Percentiles rank a stretch among this genome's conserved stretches.
These are phyloP conservation scores for Eremothecium gossypii DNA, from an alignment of 1,139 yeast species.

Conservation along the genomic window DNA sequence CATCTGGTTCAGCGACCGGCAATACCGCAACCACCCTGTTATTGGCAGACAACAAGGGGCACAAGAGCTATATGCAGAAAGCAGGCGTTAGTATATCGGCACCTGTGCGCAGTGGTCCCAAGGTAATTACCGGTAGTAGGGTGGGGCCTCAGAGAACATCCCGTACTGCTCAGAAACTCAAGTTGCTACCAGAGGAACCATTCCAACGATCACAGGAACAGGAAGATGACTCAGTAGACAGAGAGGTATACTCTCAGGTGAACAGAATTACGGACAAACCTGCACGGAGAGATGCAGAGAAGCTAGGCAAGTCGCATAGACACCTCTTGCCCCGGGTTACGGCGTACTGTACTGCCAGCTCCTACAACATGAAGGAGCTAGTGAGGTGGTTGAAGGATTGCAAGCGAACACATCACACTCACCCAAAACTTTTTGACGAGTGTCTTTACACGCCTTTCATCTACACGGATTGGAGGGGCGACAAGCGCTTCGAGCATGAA, in stretches of 20 bases:
- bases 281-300: slow-evolving; percentile 90
- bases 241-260: slow-evolving; percentile 72
- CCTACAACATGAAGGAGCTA: slow-evolving; percentile 80
- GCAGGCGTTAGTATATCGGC: no score
- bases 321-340: slow-evolving; percentile 81
- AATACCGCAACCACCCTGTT: not conserved
- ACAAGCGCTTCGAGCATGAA: slow-evolving; percentile 34
- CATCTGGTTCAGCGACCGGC: not conserved
- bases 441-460: slow-evolving; percentile 84
- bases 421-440: slow-evolving; percentile 86
- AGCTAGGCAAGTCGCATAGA: slow-evolving; percentile 83
- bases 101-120: no score
- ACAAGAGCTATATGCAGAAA: no score
- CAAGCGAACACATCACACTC: slow-evolving; percentile 62
- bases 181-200: slow-evolving; percentile 78
- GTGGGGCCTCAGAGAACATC: slow-evolving; percentile 80
- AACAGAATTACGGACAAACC: slow-evolving; percentile 80
- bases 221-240: slow-evolving; percentile 33
- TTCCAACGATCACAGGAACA: slow-evolving; percentile 26
- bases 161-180: slow-evolving; percentile 77
- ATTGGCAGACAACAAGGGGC: not conserved
- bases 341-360: slow-evolving; percentile 91
- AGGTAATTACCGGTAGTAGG: not conserved
- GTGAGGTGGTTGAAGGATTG: slow-evolving; percentile 78
- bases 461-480: slow-evolving; percentile 70